Evolutionary conservation across 2,329 filamentous ascomycete species (phyloP).

Genomic region (Fusarium piperis): DNA sequence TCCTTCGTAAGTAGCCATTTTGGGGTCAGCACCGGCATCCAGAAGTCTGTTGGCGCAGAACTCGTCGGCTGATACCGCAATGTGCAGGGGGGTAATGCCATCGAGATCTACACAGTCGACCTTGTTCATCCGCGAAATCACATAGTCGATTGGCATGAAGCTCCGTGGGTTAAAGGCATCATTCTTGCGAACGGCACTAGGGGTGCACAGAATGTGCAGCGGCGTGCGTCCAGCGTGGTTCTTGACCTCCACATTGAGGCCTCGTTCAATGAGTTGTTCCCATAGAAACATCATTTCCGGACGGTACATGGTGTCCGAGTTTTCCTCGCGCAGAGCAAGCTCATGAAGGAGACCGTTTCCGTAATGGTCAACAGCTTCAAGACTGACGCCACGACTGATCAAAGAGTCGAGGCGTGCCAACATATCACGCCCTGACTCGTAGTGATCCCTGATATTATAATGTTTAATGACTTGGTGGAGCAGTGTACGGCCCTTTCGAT

Average conservation of each 20-base stretch:
- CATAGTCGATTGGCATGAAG: constrained; percentile 13
- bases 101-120: constrained; percentile 17
- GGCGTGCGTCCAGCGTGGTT: constrained; percentile 37
- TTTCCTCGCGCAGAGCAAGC: background rate
- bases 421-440: background rate
- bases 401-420: constrained; percentile 7
- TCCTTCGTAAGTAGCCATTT: constrained; percentile 43
- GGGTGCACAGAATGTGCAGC: constrained; percentile 33
- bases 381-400: constrained; percentile 7
- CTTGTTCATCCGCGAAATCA: constrained; percentile 24
- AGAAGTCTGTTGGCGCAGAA: constrained; percentile 43
- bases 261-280: constrained; percentile 18
- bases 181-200: background rate
- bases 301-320: background rate
- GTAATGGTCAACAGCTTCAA: constrained; percentile 21
- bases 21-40: constrained; percentile 49
- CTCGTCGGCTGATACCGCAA: constrained; percentile 34
- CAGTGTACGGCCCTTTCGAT: constrained; percentile 24
- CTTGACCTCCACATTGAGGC: constrained; percentile 18
- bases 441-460: background rate
- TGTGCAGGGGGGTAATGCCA: constrained; percentile 39
- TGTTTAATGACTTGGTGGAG: constrained; percentile 27
- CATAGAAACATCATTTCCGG: background rate
- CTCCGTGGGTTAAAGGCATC: background rate
- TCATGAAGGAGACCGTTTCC: constrained; percentile 41